Base-by-base conservation (phyloP, 495 filamentous ascomycete genomes). In the Lasiosphaeria hispida region DNA sequence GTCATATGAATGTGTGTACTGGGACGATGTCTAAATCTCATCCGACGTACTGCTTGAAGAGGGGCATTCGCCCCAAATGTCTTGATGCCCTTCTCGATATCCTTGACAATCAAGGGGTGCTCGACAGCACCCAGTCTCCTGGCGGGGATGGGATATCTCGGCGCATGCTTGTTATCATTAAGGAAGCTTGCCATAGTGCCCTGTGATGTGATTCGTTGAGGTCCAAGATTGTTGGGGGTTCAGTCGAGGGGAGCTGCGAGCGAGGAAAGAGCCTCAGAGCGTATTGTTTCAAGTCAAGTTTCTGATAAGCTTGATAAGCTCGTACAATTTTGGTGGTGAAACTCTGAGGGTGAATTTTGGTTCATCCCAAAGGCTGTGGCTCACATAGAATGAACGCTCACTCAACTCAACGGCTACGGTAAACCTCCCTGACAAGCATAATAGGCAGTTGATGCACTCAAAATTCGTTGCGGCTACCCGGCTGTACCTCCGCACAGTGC, bases 31-130 rank as follows among this genome's bases (percentile, higher is more conserved):
- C 39, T 35, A 39, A 52, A 53, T 48, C 36, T 1, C 59, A 44
- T 6, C 42, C 47, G 35, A 66, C 77, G 67, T 70, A 92, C 91
- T 57, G 85, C 83, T 56, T 80, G 71, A 35, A 96, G 81, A 23
- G 85, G 81, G 15, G 76, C 69, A 37, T 82, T 77, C 6, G 85
- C 83, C 1, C 92, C 89, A 17, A 97, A 81, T 0, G 91, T 93
- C 15, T 84, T 80, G 57, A 97, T 79, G 14, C 83, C 94, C 57
- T 86, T 90, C 61, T 95, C 87, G 51, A 96, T 64, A 72, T 96
- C 87, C 63, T 83, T 83, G 64, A 97, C 75, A 49, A 95, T 84
- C 58, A 86, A 87, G 6, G 95, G 94, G 71, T 97, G 92, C 66
- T 98, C 94, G 18, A 97, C 80, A 55, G 85, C 86, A 35, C 91